Base-by-base conservation (phyloP, 176 grass and related monocot genomes). In the Dendrocalamus sinicus region DNA sequence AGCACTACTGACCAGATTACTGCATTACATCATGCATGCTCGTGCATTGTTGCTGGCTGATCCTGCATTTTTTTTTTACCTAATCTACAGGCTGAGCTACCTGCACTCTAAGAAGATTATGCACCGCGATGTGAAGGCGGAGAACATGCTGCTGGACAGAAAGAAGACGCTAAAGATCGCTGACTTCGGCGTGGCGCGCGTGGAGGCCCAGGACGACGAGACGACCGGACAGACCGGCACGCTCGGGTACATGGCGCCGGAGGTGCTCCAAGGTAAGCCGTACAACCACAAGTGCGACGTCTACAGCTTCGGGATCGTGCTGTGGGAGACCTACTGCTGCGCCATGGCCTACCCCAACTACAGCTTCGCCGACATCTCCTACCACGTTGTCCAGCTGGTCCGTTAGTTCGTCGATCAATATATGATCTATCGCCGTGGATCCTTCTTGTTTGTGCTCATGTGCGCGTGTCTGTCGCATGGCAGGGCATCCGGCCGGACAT, bases 311-410 rank as follows among this genome's bases (percentile, higher is more conserved):
- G 89, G 89, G 19, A 85, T 98, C 78, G 86, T 92, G 37, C 85
- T 98, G 3, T 98, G 96, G 96, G 93, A 98, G 80, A 94, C 88
- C 61, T 98, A 94, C 84, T 98, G 96, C 80, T 98, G 96, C 70
- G 83, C 92, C 73, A 90, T 98, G 91, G 93, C 93, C 1, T 98
- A 98, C 61, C 77, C 80, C 28, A 91, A 94, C 84, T 73, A 89
- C 72, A 93, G 81, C 74, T 86, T 98, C 52, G 86, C 72, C 12
- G 96, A 95, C 32, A 89, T 95, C 69, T 90, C 86, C 19, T 94
- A 85, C 68, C 88, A 89, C 13, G 93, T 98, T n/a, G 93, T 95
- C 85, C 87, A 89, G 83, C 86, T 94, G 83, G 94, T 96, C 12
- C 7, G 58, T 47, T 30, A 30, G 35, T 35, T n/a, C 1, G 15